A percentile compares a stretch with the other conserved stretches of the same genome.
Evolutionary conservation across 1,284 basidiomycete genomes (phyloP).

Genomic region (Lignosus rhinocerotis): DNA sequence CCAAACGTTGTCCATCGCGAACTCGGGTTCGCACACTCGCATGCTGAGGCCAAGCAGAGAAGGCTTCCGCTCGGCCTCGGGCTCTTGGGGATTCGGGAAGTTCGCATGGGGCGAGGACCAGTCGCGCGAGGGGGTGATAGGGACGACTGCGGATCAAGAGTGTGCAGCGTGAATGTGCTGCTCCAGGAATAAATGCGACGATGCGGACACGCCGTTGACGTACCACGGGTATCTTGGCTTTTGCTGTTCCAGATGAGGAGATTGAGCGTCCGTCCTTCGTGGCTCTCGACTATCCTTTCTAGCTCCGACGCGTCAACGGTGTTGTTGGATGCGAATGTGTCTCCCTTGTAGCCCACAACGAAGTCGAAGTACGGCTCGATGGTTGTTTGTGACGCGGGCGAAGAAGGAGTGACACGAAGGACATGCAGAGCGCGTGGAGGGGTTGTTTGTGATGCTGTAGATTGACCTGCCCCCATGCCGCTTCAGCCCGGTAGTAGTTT

Average conservation of each 20-base stretch:
- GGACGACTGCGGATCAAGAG: conserved; percentile 60
- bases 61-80: conserved; percentile 50
- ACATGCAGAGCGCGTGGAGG: conserved; percentile 79
- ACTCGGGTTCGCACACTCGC: conserved; percentile 87
- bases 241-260: conserved; percentile 93
- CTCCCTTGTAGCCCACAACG: conserved; percentile 85
- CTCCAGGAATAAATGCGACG: not conserved
- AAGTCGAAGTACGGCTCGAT: conserved; percentile 99
- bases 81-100: conserved; percentile 39
- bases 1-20: conserved; percentile 92
- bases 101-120: conserved; percentile 64
- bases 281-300: conserved; percentile 81
- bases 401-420: conserved; percentile 83
- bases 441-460: conserved; percentile 50
- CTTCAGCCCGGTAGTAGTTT: not conserved
- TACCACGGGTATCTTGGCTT: conserved; percentile 80
- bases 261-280: conserved; percentile 80
- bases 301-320: conserved; percentile 74
- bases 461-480: conserved; percentile 74
- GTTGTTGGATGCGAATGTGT: conserved; percentile 53
- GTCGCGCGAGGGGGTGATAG: conserved; percentile 79
- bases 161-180: not conserved
- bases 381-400: conserved; percentile 80
- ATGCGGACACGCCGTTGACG: conserved; percentile 28
- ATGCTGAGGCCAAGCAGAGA: conserved; percentile 92